Percentiles rank a stretch among this genome's conserved stretches.
Conservation (phyloP, 441 rosid species). For the Eutrema salsugineum region DNA sequence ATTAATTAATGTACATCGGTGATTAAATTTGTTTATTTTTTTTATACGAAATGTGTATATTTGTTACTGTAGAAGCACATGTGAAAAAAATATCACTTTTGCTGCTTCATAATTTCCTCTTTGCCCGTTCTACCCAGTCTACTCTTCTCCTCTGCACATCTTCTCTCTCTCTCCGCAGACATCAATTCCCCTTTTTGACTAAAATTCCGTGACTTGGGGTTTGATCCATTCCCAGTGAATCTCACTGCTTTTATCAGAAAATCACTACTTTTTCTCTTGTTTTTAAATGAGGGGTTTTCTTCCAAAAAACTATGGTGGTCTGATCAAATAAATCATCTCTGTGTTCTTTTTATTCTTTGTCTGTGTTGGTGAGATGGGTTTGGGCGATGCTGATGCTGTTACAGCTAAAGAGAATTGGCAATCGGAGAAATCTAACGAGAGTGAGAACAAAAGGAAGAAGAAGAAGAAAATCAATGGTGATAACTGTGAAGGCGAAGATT, state of each 20-base stretch:
- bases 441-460: constrained; percentile 50
- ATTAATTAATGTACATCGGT: background rate
- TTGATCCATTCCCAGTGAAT: constrained; percentile 27
- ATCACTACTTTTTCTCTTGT: constrained; percentile 1
- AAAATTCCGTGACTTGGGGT: constrained; percentile 30
- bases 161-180: constrained; percentile 22
- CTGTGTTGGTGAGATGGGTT: constrained; percentile 27
- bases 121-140: background rate
- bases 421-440: constrained; percentile 14
- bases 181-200: constrained; percentile 32
- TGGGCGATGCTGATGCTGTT: background rate
- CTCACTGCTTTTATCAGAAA: constrained; percentile 13
- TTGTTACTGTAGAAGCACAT: constrained; percentile 20
- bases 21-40: background rate
- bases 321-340: background rate
- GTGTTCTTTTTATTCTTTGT: background rate
- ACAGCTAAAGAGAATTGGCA: constrained; percentile 5
- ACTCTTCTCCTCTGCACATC: constrained; percentile 7
- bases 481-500: constrained; percentile 29
- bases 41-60: background rate
- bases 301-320: background rate
- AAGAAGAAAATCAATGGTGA: constrained; percentile 21
- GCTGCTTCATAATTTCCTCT: background rate
- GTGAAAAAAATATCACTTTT: constrained; percentile 19
- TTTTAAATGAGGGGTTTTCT: background rate